Conservation (phyloP, 23 red algal species). For the Pyropia haitanensis region DNA sequence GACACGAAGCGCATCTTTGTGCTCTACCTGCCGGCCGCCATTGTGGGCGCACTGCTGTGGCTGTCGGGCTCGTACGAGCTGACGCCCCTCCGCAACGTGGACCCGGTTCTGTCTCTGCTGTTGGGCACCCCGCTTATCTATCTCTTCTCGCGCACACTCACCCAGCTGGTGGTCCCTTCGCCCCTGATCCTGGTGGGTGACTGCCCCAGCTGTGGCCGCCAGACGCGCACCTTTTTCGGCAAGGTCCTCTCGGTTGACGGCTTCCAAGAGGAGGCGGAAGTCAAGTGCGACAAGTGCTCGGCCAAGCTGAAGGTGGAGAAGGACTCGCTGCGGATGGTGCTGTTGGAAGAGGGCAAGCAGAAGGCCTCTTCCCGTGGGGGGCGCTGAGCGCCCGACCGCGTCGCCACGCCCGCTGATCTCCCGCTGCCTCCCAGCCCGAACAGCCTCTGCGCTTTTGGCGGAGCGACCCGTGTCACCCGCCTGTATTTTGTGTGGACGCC, state of each 20-base stretch:
- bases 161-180: slow-evolving; percentile 55
- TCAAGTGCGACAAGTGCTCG: slow-evolving; percentile 86
- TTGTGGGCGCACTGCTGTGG: slow-evolving; percentile 65
- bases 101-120: slow-evolving; percentile 65
- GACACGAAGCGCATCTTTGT: slow-evolving; percentile 60
- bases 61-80: slow-evolving; percentile 72
- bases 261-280: slow-evolving; percentile 37
- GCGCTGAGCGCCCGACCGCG: too few species aligned
- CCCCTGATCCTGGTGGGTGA: slow-evolving; percentile 84
- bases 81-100: slow-evolving; percentile 68
- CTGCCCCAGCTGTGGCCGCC: slow-evolving; percentile 76
- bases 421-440: too few species aligned
- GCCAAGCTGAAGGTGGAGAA: slow-evolving; percentile 64
- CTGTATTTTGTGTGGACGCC: too few species aligned
- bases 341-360: slow-evolving; percentile 32
- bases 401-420: too few species aligned
- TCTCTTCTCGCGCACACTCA: slow-evolving; percentile 30
- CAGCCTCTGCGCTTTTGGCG: too few species aligned
- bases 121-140: slow-evolving; percentile 74
- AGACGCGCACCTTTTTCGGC: slow-evolving; percentile 77
- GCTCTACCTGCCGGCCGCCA: slow-evolving; percentile 75
- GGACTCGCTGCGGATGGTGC: slow-evolving; percentile 48
- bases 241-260: slow-evolving; percentile 65
- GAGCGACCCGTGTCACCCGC: too few species aligned
- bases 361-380: too few species aligned